These are phyloP conservation scores for Candida khao-thaluensis DNA, from an alignment of 805 yeast genomes.

Conservation along the genomic window DNA sequence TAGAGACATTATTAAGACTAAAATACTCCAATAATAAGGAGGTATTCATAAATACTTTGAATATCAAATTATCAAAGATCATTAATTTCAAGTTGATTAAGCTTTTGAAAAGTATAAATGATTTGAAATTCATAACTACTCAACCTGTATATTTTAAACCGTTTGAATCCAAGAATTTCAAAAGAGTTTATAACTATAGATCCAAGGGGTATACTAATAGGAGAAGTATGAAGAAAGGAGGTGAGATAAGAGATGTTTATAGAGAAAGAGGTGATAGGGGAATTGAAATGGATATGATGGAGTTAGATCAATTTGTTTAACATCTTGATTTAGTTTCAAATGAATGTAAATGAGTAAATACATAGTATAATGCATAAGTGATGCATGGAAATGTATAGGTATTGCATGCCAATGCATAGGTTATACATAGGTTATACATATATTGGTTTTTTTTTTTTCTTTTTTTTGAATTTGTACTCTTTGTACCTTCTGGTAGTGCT, in stretches of 20 bases:
- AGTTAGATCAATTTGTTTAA: slow-evolving; percentile 8
- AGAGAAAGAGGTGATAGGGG: slow-evolving; percentile 1
- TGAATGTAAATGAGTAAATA: too few relatives aligned
- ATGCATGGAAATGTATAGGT: too few relatives aligned
- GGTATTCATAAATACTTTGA: slow-evolving; percentile 28
- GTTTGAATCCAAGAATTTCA: slow-evolving; percentile 8
- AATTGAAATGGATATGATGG: slow-evolving; percentile 1
- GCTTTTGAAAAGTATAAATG: slow-evolving; percentile 19
- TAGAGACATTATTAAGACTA: slow-evolving; percentile 35
- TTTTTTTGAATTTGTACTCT: too few relatives aligned
- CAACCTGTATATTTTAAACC: slow-evolving; percentile 18
- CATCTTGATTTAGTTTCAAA: neutral
- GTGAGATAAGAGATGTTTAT: slow-evolving; percentile 1
- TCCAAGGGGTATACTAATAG: neutral
- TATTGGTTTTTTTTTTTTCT: too few relatives aligned
- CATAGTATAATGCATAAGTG: too few relatives aligned
- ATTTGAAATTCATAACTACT: slow-evolving; percentile 23
- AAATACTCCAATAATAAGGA: slow-evolving; percentile 33
- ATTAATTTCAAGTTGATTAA: slow-evolving; percentile 28
- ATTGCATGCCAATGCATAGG: too few relatives aligned
- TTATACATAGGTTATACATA: too few relatives aligned
- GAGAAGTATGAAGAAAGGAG: neutral
- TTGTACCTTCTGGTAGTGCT: too few relatives aligned
- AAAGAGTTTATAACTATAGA: slow-evolving; percentile 16
- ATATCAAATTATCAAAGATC: slow-evolving; percentile 26